A percentile compares a stretch with the other conserved stretches of the same genome.
These are phyloP conservation scores for Rhynchospora pubera DNA, from an alignment of 176 grass and related monocot genomes.

Conservation along the genomic window DNA sequence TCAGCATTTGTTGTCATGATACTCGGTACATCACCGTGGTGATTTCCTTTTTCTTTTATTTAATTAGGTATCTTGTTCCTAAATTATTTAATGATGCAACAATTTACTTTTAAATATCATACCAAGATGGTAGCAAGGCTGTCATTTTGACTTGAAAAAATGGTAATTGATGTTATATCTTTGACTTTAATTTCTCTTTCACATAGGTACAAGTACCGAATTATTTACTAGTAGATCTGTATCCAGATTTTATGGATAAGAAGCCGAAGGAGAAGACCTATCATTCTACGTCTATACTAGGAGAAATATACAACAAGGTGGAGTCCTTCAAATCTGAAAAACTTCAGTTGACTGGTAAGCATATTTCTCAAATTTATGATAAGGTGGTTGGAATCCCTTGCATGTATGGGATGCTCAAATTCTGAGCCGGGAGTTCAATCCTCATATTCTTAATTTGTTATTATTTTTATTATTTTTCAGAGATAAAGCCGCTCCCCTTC, in stretches of 20 bases:
- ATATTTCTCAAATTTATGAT: background rate
- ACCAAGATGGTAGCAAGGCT: background rate
- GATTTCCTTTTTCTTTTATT: background rate
- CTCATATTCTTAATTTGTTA: background rate
- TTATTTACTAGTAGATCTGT: constrained; percentile 28
- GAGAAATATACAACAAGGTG: constrained; percentile 41
- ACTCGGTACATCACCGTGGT: background rate
- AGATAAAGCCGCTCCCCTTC: constrained; percentile 29
- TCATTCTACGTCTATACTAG: constrained; percentile 48
- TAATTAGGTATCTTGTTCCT: background rate
- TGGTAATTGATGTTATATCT: background rate
- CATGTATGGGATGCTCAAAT: background rate
- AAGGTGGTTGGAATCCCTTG: no score
- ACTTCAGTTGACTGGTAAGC: constrained; percentile 31
- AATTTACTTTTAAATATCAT: background rate
- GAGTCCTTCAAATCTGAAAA: constrained; percentile 24
- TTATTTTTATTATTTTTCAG: constrained; percentile 22
- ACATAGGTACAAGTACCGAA: constrained; percentile 37
- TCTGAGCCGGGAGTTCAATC: background rate
- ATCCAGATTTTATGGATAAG: constrained; percentile 67
- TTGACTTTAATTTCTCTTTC: background rate
- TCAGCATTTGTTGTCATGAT: background rate
- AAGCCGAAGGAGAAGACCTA: constrained; percentile 7
- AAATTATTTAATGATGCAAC: background rate
- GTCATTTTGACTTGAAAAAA: background rate